Evolutionary conservation across 805 yeast species (phyloP), one percentile per base, ranked within the genome.

Genomic region (Saccharomycopsis oosterbeekiorum): DNA sequence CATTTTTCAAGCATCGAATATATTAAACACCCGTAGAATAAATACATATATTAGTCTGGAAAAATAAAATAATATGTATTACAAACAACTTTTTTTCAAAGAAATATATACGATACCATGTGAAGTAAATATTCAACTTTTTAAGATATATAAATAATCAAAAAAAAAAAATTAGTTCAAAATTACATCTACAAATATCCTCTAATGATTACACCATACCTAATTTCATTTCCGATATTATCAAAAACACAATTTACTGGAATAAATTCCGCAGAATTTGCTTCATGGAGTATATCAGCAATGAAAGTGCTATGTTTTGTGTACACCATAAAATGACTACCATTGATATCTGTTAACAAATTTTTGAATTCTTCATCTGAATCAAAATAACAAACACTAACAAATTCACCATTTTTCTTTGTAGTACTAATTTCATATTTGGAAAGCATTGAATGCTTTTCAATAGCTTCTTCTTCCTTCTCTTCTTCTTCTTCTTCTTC

Each of bases 401-500:
- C 41, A 50, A 63, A 60, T 26, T 63, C 63, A 8, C 59, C 57
- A 34, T 42, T 56, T 21, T 63, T 63, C 10, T 56, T 37, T 14
- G 39, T 55, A 8, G 59, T 53, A 19, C 62, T 58, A 5, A 14
- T 21, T 12, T 57, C 17, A 24, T 57, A 39, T 24, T 60, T 53
- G 29, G 60, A 15, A 15, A 50, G 39, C 2, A 37, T 47, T n/a
- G 17, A 19, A 8, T 11, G n/a, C 6, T 12, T 41, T 6, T 53
- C 19, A 3, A n/a, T 51, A 29, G 58, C n/a, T 6, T 66, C 70
- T 15, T 66, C 66, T 29, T 68, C 71, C 21, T 70, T 70, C 1
- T 69, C 75, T 21, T n/a, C n/a, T n/a, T n/a, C n/a, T n/a, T n/a
- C n/a, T n/a, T 70, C 73, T 12, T 72, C 77, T 1, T 65, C 66